Evolutionary conservation across 148 eudicot genomes (phyloP), one percentile per base, ranked within the genome.

Genomic region (Fagopyrum homotropicum): DNA sequence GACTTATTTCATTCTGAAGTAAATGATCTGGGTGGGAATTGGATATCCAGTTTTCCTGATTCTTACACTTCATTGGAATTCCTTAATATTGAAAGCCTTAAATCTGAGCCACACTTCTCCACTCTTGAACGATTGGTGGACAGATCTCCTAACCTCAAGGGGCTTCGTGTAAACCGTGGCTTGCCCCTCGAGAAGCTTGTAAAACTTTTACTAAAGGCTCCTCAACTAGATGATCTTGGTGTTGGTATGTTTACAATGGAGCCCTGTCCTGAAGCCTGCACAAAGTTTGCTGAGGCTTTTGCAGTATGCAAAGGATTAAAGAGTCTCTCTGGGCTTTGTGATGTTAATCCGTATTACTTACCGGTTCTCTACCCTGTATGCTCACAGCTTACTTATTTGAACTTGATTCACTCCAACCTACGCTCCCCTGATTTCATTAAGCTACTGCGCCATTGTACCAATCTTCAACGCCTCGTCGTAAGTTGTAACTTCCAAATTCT

Each of bases 11-110:
- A 89, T 75, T 87, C 87, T 74, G 95, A 89, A 77, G 88, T 93
- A 57, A 91, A 86, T 74, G 97, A 93, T 71, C 82, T 80, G 5
- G 86, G 87, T 77, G 91, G 91, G 47, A 91, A 86, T 45, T 93
- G 97, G 98, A 89, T 93, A 26, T 88, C 93, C 78, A 85, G 89
- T 83, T 93, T 93, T 72, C 89, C 97, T 0, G 97, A 93, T 2
- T 85, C 82, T 75, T 88, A 81, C 80, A 91, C 97, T 12, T 93
- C 98, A 8, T 86, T 93, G 7, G 88, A 81, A 63, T 84, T 94
- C 30, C 85, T 93, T 30, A 93, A 93, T 75, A 88, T 93, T 74
- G 89, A 96, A 64, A 88, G 91, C 81, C 88, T 93, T 29, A 91
- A 86, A 68, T 92, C 90, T 73, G 88, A 84, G 78, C 90, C 91